Percentiles rank a stretch among this genome's conserved stretches.
phyloP scores from a whole-genome alignment of 108 stramenopile species.

The Cylindrotheca fusiformis region DNA sequence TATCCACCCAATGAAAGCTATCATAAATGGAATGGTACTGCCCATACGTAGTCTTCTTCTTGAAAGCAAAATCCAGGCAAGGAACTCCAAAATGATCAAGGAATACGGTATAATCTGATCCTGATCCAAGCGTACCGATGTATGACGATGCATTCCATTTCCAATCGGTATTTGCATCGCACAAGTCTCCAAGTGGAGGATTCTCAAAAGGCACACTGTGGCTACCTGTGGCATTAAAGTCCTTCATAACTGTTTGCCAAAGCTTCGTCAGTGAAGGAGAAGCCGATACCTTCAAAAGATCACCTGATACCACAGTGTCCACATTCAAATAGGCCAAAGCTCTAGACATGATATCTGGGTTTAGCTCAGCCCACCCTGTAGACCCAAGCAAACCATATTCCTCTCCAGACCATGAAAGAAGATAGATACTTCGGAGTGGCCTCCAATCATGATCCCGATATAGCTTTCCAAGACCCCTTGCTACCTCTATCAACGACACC shows the following conservation, averaged over 20 bases:
- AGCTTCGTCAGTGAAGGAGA: slow-evolving; percentile 44
- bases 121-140: slow-evolving; percentile 50
- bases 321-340: slow-evolving; percentile 60
- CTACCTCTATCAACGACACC: slow-evolving; percentile 56
- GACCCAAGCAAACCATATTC: slow-evolving; percentile 65
- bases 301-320: slow-evolving; percentile 57
- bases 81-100: slow-evolving; percentile 68
- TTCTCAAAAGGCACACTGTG: slow-evolving; percentile 9
- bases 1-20: slow-evolving; percentile 52
- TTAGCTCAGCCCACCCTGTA: slow-evolving; percentile 69
- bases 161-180: slow-evolving; percentile 27
- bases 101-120: slow-evolving; percentile 70
- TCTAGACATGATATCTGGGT: slow-evolving; percentile 28
- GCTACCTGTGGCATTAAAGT: slow-evolving; percentile 8
- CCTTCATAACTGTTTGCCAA: slow-evolving; percentile 33
- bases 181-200: slow-evolving; percentile 2
- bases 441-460: slow-evolving; percentile 36
- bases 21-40: slow-evolving; percentile 71
- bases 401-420: slow-evolving; percentile 70
- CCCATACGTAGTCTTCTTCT: slow-evolving; percentile 40
- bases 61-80: slow-evolving; percentile 47
- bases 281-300: slow-evolving; percentile 30
- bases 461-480: slow-evolving; percentile 45
- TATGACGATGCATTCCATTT: neutral
- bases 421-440: slow-evolving; percentile 49